Percentiles rank a stretch among this genome's conserved stretches.
These are phyloP conservation scores for Apiospora pterosperma DNA, from an alignment of 2,329 filamentous ascomycete genomes.

Conservation along the genomic window DNA sequence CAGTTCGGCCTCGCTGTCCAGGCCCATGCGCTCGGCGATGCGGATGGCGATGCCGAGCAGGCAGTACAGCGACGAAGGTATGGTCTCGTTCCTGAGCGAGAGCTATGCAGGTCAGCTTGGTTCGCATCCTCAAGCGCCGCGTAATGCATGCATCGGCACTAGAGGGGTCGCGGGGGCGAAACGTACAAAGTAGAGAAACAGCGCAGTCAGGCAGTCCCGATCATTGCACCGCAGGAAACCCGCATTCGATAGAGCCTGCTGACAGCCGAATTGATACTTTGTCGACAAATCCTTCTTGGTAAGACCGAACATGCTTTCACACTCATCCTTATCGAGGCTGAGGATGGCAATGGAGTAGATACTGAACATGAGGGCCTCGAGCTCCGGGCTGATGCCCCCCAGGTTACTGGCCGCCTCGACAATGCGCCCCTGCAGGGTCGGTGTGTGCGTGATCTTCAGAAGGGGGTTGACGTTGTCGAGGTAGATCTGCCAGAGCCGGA, in stretches of 20 bases:
- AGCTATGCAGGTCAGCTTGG: constrained; percentile 33
- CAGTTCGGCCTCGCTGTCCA: constrained; percentile 44
- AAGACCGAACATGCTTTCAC: constrained; percentile 35
- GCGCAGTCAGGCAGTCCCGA: constrained; percentile 51
- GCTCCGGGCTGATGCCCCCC: constrained; percentile 29
- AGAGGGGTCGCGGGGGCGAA: not conserved
- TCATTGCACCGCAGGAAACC: constrained; percentile 47
- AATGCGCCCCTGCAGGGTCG: constrained; percentile 49
- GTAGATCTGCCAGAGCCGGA: constrained; percentile 55
- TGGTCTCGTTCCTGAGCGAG: constrained; percentile 37
- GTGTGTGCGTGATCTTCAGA: constrained; percentile 56
- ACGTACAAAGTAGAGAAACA: constrained; percentile 53
- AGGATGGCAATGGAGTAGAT: constrained; percentile 42
- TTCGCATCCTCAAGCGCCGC: not conserved
- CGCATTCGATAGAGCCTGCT: constrained; percentile 51
- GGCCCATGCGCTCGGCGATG: constrained; percentile 54
- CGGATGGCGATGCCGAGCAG: constrained; percentile 53
- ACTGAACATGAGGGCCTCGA: constrained; percentile 57
- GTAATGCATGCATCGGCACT: not conserved
- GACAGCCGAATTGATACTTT: constrained; percentile 45
- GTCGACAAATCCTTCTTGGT: constrained; percentile 36
- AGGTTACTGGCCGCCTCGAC: constrained; percentile 45
- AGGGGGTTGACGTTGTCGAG: constrained; percentile 57
- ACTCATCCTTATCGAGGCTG: constrained; percentile 42
- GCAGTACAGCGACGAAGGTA: constrained; percentile 48